A percentile compares a stretch with the other conserved stretches of the same genome.
Conservation (phyloP, 1,284 basidiomycete genomes). For the Cystobasidium slooffiae region DNA sequence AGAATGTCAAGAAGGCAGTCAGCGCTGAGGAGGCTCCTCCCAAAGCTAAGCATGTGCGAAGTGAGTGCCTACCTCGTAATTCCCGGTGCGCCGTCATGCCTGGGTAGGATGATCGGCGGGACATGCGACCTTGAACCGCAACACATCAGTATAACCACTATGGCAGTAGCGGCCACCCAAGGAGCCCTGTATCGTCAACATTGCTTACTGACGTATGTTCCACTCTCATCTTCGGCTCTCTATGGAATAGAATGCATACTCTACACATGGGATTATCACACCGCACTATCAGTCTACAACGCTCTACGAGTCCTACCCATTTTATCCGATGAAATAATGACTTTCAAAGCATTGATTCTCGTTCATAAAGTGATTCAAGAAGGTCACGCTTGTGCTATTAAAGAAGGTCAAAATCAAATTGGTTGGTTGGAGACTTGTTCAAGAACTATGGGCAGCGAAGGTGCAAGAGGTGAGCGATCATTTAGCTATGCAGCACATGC, state of each 20-base stretch:
- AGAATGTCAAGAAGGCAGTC: slow-evolving; percentile 96
- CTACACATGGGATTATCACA: slow-evolving; percentile 97
- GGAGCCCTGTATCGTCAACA: too few relatives aligned
- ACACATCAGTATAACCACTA: too few relatives aligned
- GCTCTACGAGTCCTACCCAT: slow-evolving; percentile 92
- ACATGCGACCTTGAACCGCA: too few relatives aligned
- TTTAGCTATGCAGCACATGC: background rate
- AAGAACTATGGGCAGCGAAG: slow-evolving; percentile 79
- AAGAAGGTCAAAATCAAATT: slow-evolving; percentile 93
- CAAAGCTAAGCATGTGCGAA: slow-evolving; percentile 96
- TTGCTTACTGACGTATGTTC: background rate
- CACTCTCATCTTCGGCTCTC: background rate
- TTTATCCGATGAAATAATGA: slow-evolving; percentile 90
- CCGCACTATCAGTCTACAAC: slow-evolving; percentile 96
- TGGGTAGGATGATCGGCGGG: too few relatives aligned
- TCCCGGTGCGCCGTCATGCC: background rate
- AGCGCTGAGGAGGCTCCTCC: slow-evolving; percentile 88
- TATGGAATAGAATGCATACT: slow-evolving; percentile 75
- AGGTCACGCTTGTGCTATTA: slow-evolving; percentile 87
- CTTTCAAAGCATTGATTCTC: slow-evolving; percentile 92
- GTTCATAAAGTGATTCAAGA: slow-evolving; percentile 96
- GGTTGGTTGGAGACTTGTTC: slow-evolving; percentile 96
- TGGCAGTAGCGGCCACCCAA: too few relatives aligned
- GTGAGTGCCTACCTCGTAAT: slow-evolving; percentile 63
- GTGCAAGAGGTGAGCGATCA: slow-evolving; percentile 66